Conservation (phyloP, 768 basidiomycete species). For the Pleurotus citrinopileatus region DNA sequence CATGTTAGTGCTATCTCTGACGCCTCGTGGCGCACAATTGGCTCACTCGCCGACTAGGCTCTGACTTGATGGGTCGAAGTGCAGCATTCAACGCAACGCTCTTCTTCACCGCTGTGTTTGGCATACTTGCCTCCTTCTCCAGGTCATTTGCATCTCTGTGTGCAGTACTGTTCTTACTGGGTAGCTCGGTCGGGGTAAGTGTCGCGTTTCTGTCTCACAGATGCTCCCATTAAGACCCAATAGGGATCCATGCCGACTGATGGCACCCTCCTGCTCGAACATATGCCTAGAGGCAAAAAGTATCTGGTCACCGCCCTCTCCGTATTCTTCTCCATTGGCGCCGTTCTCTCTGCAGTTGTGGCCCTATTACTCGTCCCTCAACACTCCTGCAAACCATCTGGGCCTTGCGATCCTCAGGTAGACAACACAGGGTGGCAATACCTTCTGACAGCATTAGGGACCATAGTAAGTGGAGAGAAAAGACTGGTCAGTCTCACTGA, state of each 20-base stretch:
- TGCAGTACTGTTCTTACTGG: constrained; percentile 78
- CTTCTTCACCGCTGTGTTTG: constrained; percentile 87
- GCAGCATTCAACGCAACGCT: constrained; percentile 92
- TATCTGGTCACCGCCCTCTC: constrained; percentile 91
- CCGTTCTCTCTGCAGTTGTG: constrained; percentile 80
- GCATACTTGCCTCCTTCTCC: constrained; percentile 73
- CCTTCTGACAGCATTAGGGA: constrained; percentile 71
- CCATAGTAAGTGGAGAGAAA: constrained; percentile 60
- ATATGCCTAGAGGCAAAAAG: constrained; percentile 88
- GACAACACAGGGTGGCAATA: constrained; percentile 91
- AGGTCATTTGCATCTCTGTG: constrained; percentile 70
- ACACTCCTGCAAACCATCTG: constrained; percentile 52
- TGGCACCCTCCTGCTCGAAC: constrained; percentile 88
- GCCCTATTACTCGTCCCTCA: constrained; percentile 78
- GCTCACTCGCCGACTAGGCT: constrained; percentile 38
- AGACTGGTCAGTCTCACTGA: constrained; percentile 7
- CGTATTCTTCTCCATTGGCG: constrained; percentile 94
- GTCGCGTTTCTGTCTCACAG: not conserved
- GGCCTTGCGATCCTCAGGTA: constrained; percentile 59
- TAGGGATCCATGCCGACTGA: constrained; percentile 97
- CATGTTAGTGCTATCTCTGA: constrained; percentile 44
- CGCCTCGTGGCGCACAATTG: not conserved
- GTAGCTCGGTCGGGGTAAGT: constrained; percentile 89
- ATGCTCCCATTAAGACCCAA: not conserved
- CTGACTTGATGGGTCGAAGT: constrained; percentile 86